These are phyloP conservation scores for Podosphaera leucotricha DNA, from an alignment of 2,329 filamentous ascomycete genomes.

Conservation along the genomic window DNA sequence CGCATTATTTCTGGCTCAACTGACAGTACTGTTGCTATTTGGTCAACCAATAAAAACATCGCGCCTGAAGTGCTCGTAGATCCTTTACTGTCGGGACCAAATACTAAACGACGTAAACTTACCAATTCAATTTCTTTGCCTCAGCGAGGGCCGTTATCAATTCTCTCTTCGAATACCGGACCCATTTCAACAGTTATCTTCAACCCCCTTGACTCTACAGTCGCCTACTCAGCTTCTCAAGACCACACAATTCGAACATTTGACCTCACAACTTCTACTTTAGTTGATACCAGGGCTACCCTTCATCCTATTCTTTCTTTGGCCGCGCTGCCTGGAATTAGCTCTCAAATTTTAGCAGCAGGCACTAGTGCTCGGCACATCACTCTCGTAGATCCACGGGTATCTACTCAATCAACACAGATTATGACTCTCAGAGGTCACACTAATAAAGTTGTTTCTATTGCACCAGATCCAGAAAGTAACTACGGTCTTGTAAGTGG, in stretches of 20 bases:
- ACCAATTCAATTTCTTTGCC: constrained; percentile 23
- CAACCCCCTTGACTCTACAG: constrained; percentile 61
- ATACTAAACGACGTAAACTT: constrained; percentile 56
- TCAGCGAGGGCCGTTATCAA: constrained; percentile 56
- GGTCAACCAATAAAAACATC: constrained; percentile 58
- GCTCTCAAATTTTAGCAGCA: constrained; percentile 31
- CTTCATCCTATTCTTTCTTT: constrained; percentile 65
- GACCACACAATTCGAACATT: constrained; percentile 83
- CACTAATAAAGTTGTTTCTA: constrained; percentile 41
- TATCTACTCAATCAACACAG: constrained; percentile 48
- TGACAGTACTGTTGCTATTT: constrained; percentile 69
- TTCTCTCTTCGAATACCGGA: constrained; percentile 47
- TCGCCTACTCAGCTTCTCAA: constrained; percentile 76
- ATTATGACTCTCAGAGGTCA: constrained; percentile 86
- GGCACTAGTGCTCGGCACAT: constrained; percentile 74
- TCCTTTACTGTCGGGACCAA: constrained; percentile 42
- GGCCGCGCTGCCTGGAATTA: constrained; percentile 41
- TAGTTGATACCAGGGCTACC: constrained; percentile 65
- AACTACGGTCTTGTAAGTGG: constrained; percentile 68
- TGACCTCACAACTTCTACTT: constrained; percentile 58
- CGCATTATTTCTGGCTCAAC: constrained; percentile 68
- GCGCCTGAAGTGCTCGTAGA: constrained; percentile 48
- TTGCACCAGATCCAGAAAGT: constrained; percentile 30
- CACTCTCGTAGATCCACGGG: constrained; percentile 76
- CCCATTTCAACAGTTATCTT: constrained; percentile 62